Evolutionary conservation across 768 basidiomycete species (phyloP), one percentile per base, ranked within the genome.

Genomic region (Jaapia argillacea): DNA sequence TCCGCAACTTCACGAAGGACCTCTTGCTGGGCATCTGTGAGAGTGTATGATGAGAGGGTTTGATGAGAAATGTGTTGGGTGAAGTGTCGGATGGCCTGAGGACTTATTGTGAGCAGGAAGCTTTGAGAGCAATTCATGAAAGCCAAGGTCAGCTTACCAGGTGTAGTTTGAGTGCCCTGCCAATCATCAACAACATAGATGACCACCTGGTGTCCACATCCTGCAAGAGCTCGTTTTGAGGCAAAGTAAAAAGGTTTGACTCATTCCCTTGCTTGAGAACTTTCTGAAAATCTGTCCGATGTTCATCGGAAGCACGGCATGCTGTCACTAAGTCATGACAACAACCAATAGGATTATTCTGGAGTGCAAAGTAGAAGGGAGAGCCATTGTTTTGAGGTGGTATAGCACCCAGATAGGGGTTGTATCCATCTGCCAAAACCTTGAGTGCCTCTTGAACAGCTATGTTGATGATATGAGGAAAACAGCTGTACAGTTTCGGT

Each of bases 181-280:
- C 57, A 45, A 61, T 55, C 61, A 65, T 65, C 1, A 57, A 33
- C 25, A 52, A 62, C 2, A 50, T 62, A 18, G 63, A 59, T 4
- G 63, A 64, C 62, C 58, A 61, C 2, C 58, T 48, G 4, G 51
- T 51, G 13, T 62, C 58, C 3, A 62, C 52, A 40, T 63, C 60
- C 12, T 46, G 42, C 6, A 64, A 36, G 3, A 62, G 44, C 13
- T 47, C 28, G 28, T 33, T 33, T 16, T 10, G 10, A 16, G 28
- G 28, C 10, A 33, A 16, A 10, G 7, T 22, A 12, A 20, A 37
- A 33, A 4, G 7, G 10, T 21, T 4, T 5, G 43, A 6, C 24
- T 7, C 24, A 25, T 25, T 50, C 36, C 24, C 47, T 44, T 12
- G 42, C 27, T 6, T 40, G 33, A 52, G 47, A 14, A 45, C 45